phyloP scores from a whole-genome alignment of 106 monocot genomes.

The Amphibolis antarctica region DNA sequence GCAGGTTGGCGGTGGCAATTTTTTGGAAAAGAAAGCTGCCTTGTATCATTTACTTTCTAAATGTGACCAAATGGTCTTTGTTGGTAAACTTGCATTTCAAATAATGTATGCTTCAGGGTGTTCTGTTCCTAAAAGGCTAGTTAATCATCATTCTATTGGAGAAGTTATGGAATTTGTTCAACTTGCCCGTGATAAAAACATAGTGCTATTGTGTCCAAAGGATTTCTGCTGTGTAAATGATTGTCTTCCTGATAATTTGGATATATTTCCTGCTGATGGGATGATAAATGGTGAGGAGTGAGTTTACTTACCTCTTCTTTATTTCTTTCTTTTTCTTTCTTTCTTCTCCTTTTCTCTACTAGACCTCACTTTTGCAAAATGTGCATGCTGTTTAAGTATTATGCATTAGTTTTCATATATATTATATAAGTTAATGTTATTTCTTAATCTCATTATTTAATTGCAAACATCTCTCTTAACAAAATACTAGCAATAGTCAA shows the following conservation, averaged over 20 bases:
- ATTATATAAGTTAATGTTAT: too few species aligned
- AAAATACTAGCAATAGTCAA: too few species aligned
- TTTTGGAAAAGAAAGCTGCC: slow-evolving; percentile 46
- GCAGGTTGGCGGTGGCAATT: slow-evolving; percentile 86
- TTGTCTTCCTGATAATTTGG: slow-evolving; percentile 9
- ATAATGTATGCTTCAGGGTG: slow-evolving; percentile 74
- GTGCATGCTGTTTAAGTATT: too few species aligned
- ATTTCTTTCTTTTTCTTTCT: too few species aligned
- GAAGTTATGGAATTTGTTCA: slow-evolving; percentile 48
- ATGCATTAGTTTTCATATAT: too few species aligned
- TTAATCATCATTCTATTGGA: slow-evolving; percentile 33
- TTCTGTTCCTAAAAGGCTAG: slow-evolving; percentile 29
- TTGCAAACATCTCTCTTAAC: too few species aligned
- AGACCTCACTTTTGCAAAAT: too few species aligned
- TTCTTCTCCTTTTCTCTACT: too few species aligned
- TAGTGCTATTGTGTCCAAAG: slow-evolving; percentile 47
- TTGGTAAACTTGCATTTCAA: slow-evolving; percentile 70
- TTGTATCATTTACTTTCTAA: slow-evolving; percentile 43
- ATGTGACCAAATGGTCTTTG: slow-evolving; percentile 72
- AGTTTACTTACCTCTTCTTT: background rate
- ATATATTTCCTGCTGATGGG: slow-evolving; percentile 35
- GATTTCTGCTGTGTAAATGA: slow-evolving; percentile 49
- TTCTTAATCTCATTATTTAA: too few species aligned
- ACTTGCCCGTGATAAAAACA: slow-evolving; percentile 29
- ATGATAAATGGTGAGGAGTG: slow-evolving; percentile 42